phyloP scores from a whole-genome alignment of 306 rosid species.

The Parietaria judaica region DNA sequence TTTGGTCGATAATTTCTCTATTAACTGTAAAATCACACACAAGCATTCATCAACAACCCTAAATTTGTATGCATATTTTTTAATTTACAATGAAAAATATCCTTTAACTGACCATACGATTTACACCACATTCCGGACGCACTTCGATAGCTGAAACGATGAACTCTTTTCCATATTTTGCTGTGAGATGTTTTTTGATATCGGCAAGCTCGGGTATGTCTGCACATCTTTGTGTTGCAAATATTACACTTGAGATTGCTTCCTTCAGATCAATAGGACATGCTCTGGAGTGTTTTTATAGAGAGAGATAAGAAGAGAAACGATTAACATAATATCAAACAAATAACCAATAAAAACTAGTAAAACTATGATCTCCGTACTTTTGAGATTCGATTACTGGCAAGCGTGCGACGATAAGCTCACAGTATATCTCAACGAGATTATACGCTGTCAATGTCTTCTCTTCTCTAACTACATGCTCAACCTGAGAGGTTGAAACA shows the following conservation, averaged over 20 bases:
- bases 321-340: slow-evolving; percentile 9
- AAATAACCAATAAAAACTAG: not conserved
- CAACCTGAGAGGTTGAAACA: slow-evolving; percentile 52
- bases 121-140: slow-evolving; percentile 95
- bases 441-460: slow-evolving; percentile 80
- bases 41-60: not conserved
- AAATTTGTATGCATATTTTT: not conserved
- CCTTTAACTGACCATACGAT: slow-evolving; percentile 59
- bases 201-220: slow-evolving; percentile 84
- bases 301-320: slow-evolving; percentile 2
- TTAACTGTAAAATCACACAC: slow-evolving; percentile 48
- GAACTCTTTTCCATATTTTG: slow-evolving; percentile 89
- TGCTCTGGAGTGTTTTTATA: slow-evolving; percentile 29
- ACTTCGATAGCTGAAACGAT: slow-evolving; percentile 62
- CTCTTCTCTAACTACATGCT: slow-evolving; percentile 92
- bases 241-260: slow-evolving; percentile 77
- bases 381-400: slow-evolving; percentile 87
- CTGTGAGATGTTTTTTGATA: slow-evolving; percentile 57
- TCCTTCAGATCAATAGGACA: slow-evolving; percentile 95
- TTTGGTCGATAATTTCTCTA: slow-evolving; percentile 87
- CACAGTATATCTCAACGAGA: slow-evolving; percentile 84
- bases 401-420: slow-evolving; percentile 76
- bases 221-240: slow-evolving; percentile 86
- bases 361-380: slow-evolving; percentile 24
- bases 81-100: not conserved